Evolutionary conservation across 768 basidiomycete species (phyloP), one percentile per base, ranked within the genome.

Genomic region (Vararia minispora): DNA sequence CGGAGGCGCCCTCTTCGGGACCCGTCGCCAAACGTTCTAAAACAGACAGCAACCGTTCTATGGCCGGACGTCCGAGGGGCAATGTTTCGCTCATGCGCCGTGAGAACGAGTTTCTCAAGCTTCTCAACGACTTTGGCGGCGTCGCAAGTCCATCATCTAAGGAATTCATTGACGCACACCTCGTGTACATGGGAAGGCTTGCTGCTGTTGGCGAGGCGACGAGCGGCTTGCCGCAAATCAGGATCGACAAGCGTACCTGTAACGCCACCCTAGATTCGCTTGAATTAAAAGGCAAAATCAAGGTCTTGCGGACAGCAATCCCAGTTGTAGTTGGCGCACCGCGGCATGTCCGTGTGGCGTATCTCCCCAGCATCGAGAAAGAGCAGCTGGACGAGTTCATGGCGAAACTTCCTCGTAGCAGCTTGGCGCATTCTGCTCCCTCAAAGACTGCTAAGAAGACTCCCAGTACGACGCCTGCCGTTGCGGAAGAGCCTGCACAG

Each of bases 21-120:
- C 47, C 45, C 5, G 13, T 31, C 10, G 30, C 36, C 18, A 49
- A 49, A 16, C 29, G 48, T 10, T 35, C 38, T 12, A 51, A 47
- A 39, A 31, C 41, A 10, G 37, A 39, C n/a, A n/a, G n/a, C n/a
- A n/a, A n/a, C n/a, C n/a, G n/a, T n/a, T n/a, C n/a, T n/a, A n/a
- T n/a, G n/a, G n/a, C n/a, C 37, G 28, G 26, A 6, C 54, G 58
- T 22, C 42, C 60, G 21, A 71, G 68, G 44, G 63, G 74, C 33
- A 91, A 89, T 46, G 72, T 90, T 18, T 84, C 87, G 12, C 69
- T 79, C 41, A 61, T 86, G 28, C 74, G 84, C 3, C 74, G 88
- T 16, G 85, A 90, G 60, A 85, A 82, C 43, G 88, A 91, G 55
- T 55, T 90, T 33, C 52, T 76, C 39, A 74, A 71, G 22, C 68